Evolutionary conservation across 2,329 filamentous ascomycete genomes (phyloP).

Genomic region (Penicillium janthinellum): DNA sequence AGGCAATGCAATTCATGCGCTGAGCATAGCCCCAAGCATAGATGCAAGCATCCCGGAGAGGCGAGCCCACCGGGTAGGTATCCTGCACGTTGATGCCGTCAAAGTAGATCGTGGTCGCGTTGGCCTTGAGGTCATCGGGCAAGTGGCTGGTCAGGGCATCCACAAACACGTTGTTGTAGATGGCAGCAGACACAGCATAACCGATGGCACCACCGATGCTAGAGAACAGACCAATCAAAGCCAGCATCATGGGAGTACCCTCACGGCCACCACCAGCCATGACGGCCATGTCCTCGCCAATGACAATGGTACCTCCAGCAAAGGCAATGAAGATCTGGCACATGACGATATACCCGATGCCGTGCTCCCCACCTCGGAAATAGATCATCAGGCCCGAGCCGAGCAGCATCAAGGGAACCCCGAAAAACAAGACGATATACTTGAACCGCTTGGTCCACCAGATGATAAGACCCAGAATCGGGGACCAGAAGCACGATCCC

Average conservation of each 20-base stretch:
- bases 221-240: conserved; percentile 25
- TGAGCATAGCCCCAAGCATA: conserved; percentile 24
- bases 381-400: conserved; percentile 28
- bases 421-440: conserved; percentile 21
- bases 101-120: conserved; percentile 20
- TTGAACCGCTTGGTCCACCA: conserved; percentile 23
- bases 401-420: conserved; percentile 24
- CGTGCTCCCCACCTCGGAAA: conserved; percentile 23
- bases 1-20: conserved; percentile 25
- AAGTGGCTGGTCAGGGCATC: conserved; percentile 19
- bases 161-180: conserved; percentile 28
- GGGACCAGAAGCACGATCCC: conserved; percentile 24
- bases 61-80: conserved; percentile 18
- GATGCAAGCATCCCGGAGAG: conserved; percentile 14
- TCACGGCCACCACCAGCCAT: conserved; percentile 28
- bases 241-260: conserved; percentile 25
- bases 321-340: conserved; percentile 28
- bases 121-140: conserved; percentile 18
- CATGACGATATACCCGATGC: conserved; percentile 22
- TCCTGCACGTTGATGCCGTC: conserved; percentile 16
- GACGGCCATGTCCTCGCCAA: conserved; percentile 25
- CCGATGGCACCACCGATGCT: conserved; percentile 27
- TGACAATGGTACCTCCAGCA: conserved; percentile 24
- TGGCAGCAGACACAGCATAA: conserved; percentile 25
- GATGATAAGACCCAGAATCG: conserved; percentile 24